Base-by-base conservation (phyloP, 768 basidiomycete genomes). In the Podaxis sp. region DNA sequence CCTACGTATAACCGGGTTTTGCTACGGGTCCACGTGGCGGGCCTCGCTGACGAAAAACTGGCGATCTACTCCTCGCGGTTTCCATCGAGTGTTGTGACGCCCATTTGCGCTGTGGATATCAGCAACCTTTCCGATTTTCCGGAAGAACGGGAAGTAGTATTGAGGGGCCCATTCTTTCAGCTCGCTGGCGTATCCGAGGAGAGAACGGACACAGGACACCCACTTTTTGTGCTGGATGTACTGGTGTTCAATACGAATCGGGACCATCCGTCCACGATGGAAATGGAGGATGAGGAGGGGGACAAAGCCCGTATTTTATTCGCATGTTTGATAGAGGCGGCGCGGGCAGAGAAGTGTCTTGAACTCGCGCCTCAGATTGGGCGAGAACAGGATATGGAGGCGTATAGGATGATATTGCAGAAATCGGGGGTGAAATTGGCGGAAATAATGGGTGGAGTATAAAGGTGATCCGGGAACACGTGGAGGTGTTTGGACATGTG, bases 191-290 rank as follows among this genome's bases (percentile, higher is more conserved):
- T 66, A 33, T 53, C 54, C 7, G 60, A 64, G 60, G 70, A 71
- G 44, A 24, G 26, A 30, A 58, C 64, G 41, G 56, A 49, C 20
- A 57, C 53, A 5, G 52, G 59, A 44, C 49, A 58, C 24, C 53
- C 60, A 13, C 41, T 64, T 15, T 58, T 65, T 30, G 64, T 69
- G 2, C 62, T 70, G 56, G 69, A 70, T 62, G 64, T 64, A 1
- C 22, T 70, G 49, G 66, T 69, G 49, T 55, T 70, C 62, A 70
- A 62, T 51, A 61, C 58, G 12, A 70, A 70, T 50, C 55, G 69
- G 26, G 69, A 69, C 57, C 70, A 69, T 26, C 70, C 67, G 11
- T 69, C 68, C 36, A 71, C 70, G 33, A 69, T 68, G 68, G 70
- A 71, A 54, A 63, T 69, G 41, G 56, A 64, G 24, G 66, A 60